These are phyloP conservation scores for Shiraia sp. DNA, from an alignment of 2,329 filamentous ascomycete genomes.

Conservation along the genomic window DNA sequence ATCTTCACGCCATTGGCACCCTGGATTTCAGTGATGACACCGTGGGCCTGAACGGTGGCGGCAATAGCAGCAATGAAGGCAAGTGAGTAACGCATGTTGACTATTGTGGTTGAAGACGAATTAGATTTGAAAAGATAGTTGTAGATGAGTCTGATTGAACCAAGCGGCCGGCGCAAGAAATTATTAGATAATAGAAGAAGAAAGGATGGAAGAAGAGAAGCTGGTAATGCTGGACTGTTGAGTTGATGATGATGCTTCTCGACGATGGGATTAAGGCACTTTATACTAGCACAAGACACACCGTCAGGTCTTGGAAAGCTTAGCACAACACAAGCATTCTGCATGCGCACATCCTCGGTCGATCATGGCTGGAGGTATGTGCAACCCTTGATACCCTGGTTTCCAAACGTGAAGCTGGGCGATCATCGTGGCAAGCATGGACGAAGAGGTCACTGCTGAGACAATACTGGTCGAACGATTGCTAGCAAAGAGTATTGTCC, in stretches of 20 bases:
- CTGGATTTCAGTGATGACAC: conserved; percentile 59
- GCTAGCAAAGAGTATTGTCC: conserved; percentile 9
- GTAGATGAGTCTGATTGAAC: conserved; percentile 23
- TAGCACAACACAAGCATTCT: conserved; percentile 37
- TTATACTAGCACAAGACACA: conserved; percentile 32
- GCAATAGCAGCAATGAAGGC: conserved; percentile 52
- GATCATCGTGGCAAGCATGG: conserved; percentile 11
- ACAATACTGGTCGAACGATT: conserved; percentile 34
- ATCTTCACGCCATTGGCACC: conserved; percentile 66
- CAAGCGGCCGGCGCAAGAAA: conserved; percentile 44
- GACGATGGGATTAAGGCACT: conserved; percentile 10
- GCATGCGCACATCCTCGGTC: conserved; percentile 7
- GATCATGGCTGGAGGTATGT: conserved; percentile 6
- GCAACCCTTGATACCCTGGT: conserved; percentile 7
- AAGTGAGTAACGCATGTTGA: conserved; percentile 55
- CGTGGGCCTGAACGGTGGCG: conserved; percentile 58
- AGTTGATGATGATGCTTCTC: conserved; percentile 25
- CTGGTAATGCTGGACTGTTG: conserved; percentile 32
- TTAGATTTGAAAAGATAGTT: conserved; percentile 15
- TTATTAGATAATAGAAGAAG: conserved; percentile 33
- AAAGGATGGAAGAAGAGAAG: no score
- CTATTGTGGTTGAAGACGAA: conserved; percentile 10
- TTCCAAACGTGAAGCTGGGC: conserved; percentile 15
- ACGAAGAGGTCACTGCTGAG: conserved; percentile 24
- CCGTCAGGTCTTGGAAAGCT: conserved; percentile 25